Evolutionary conservation across 2,329 filamentous ascomycete genomes (phyloP).

Genomic region (Alternaria brassicae): DNA sequence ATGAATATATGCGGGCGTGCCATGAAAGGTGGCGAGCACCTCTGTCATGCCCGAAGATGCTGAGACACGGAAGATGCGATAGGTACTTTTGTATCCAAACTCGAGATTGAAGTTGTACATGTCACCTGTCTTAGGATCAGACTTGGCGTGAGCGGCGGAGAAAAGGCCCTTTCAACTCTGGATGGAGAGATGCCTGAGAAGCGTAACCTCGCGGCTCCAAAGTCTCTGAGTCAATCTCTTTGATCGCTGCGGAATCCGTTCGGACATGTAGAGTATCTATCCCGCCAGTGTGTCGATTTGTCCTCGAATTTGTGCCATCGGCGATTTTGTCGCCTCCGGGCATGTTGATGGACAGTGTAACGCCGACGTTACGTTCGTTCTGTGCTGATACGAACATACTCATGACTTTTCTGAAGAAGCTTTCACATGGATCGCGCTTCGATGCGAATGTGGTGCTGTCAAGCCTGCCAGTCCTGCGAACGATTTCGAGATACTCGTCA

Average conservation of each 20-base stretch:
- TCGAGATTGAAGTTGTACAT: conserved; percentile 84
- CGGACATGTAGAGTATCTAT: conserved; percentile 65
- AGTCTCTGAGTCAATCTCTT: conserved; percentile 71
- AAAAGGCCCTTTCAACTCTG: conserved; percentile 70
- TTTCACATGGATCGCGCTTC: conserved; percentile 75
- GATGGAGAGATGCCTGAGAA: conserved; percentile 68
- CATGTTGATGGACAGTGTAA: conserved; percentile 70
- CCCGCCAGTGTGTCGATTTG: conserved; percentile 43
- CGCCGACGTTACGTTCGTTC: conserved; percentile 65
- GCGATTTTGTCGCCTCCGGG: conserved; percentile 56
- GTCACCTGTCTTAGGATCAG: conserved; percentile 76
- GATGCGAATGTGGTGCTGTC: conserved; percentile 71
- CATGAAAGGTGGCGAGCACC: conserved; percentile 72
- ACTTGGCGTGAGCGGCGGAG: conserved; percentile 74
- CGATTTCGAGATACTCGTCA: conserved; percentile 66
- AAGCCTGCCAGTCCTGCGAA: conserved; percentile 66
- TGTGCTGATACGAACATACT: conserved; percentile 59
- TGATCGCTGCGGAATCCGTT: conserved; percentile 64
- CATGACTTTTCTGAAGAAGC: conserved; percentile 75
- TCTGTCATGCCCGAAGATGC: conserved; percentile 69
- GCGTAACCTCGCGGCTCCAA: conserved; percentile 74
- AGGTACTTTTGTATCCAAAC: conserved; percentile 63
- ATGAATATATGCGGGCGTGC: conserved; percentile 76
- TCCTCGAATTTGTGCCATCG: conserved; percentile 12
- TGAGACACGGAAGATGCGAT: conserved; percentile 73